Percentiles rank a stretch among this genome's conserved stretches.
Conservation (phyloP, 2,329 filamentous ascomycete species). For the Ascochyta lentis region DNA sequence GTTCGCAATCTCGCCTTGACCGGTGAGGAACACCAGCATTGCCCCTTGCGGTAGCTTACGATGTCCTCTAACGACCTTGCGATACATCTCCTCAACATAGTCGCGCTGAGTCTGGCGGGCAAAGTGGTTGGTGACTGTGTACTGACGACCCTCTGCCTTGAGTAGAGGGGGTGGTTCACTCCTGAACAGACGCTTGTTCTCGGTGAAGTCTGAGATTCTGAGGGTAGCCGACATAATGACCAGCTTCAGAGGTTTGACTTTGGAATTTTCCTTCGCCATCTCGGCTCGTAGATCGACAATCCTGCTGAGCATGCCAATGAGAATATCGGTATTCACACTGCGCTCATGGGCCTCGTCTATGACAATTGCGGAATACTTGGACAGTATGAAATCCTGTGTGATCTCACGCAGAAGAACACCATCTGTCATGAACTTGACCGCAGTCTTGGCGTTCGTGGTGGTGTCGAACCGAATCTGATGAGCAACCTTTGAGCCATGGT, state of each 20-base stretch:
- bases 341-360: constrained; percentile 98
- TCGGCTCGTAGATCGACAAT: constrained; percentile 84
- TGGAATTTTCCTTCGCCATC: constrained; percentile 73
- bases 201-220: constrained; percentile 85
- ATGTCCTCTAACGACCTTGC: constrained; percentile 86
- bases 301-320: constrained; percentile 96
- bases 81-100: constrained; percentile 88
- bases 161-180: constrained; percentile 78
- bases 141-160: constrained; percentile 89
- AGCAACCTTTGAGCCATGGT: constrained; percentile 77
- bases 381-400: constrained; percentile 83
- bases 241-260: constrained; percentile 79
- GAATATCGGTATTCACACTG: constrained; percentile 95
- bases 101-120: constrained; percentile 81
- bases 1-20: constrained; percentile 86
- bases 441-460: constrained; percentile 78
- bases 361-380: constrained; percentile 90
- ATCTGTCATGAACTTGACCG: constrained; percentile 99
- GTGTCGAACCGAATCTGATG: constrained; percentile 95
- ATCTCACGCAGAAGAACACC: constrained; percentile 93
- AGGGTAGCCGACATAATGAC: constrained; percentile 98
- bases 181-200: constrained; percentile 81
- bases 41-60: constrained; percentile 87
- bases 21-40: constrained; percentile 93
- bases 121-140: constrained; percentile 89